These are phyloP conservation scores for Ascochyta lentis DNA, from an alignment of 2,329 filamentous ascomycete species.

Conservation along the genomic window DNA sequence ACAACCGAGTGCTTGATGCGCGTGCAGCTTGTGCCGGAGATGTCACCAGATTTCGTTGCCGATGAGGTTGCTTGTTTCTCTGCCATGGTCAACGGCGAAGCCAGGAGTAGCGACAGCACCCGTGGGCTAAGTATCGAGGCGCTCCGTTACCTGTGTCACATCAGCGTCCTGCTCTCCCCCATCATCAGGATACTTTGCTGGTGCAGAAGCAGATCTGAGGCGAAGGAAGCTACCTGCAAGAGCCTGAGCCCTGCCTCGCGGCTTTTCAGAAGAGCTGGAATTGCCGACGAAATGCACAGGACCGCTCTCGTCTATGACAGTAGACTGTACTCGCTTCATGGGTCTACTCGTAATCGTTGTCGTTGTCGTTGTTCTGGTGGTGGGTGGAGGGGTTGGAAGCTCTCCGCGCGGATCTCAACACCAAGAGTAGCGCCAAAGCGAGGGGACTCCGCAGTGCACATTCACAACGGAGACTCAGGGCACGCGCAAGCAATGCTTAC, in stretches of 20 bases:
- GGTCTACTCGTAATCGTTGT: not conserved
- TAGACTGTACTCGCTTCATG: not conserved
- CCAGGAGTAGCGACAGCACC: not conserved
- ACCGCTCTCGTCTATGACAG: not conserved
- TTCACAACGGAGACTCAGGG: too few relatives aligned
- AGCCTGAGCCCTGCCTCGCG: not conserved
- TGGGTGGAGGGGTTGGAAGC: not conserved
- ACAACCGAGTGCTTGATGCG: not conserved
- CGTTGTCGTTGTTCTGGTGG: not conserved
- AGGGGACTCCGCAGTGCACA: not conserved
- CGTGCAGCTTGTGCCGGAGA: not conserved
- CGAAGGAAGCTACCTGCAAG: not conserved
- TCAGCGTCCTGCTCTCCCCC: not conserved
- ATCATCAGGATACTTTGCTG: not conserved
- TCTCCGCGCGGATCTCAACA: not conserved
- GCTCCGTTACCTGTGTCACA: not conserved
- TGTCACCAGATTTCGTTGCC: not conserved
- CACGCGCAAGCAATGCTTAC: not conserved
- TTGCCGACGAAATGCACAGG: not conserved
- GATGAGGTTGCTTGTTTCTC: not conserved
- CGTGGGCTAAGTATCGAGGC: not conserved
- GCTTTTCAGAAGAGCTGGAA: not conserved
- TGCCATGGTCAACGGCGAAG: not conserved
- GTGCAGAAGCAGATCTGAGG: not conserved
- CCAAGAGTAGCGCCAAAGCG: slow-evolving; percentile 5